A percentile compares a stretch with the other conserved stretches of the same genome.
phyloP scores from a whole-genome alignment of 306 rosid genomes.

The Neltuma alba region DNA sequence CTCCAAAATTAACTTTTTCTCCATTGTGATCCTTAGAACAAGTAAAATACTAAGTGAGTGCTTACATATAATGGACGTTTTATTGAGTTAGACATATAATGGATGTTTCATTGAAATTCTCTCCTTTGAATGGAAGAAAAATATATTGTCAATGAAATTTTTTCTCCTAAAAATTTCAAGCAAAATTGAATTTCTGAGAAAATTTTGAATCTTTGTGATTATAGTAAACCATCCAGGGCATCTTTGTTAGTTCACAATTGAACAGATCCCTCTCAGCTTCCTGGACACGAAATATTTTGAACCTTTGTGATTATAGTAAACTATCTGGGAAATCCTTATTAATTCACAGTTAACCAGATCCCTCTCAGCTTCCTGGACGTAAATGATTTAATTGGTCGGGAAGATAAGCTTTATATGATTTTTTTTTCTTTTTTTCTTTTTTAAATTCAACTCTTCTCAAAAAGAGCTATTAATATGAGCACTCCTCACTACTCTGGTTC shows the following conservation, averaged over 20 bases:
- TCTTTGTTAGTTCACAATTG: no score
- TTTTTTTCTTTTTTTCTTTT: background rate
- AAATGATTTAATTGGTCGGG: conserved; percentile 5
- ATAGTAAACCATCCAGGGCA: no score
- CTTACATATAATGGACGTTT: conserved; percentile 4
- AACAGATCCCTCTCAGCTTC: no score
- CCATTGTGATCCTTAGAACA: background rate
- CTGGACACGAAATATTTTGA: no score
- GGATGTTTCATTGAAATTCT: no score
- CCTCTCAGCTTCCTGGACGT: background rate
- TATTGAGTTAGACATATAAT: no score
- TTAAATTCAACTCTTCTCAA: conserved; percentile 21
- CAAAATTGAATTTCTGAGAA: background rate
- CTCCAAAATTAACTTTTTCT: conserved; percentile 6
- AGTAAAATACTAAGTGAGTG: conserved; percentile 28
- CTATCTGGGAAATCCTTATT: background rate
- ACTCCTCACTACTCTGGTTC: conserved; percentile 13
- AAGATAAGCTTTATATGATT: background rate
- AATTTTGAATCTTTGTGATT: no score
- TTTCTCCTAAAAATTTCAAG: background rate
- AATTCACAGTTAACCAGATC: background rate
- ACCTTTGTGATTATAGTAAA: background rate
- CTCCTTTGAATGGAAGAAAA: background rate
- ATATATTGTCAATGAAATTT: background rate
- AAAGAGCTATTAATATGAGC: conserved; percentile 13